Evolutionary conservation across 768 basidiomycete species (phyloP), one percentile per base, ranked within the genome.

Genomic region (Suillus fuscotomentosus): DNA sequence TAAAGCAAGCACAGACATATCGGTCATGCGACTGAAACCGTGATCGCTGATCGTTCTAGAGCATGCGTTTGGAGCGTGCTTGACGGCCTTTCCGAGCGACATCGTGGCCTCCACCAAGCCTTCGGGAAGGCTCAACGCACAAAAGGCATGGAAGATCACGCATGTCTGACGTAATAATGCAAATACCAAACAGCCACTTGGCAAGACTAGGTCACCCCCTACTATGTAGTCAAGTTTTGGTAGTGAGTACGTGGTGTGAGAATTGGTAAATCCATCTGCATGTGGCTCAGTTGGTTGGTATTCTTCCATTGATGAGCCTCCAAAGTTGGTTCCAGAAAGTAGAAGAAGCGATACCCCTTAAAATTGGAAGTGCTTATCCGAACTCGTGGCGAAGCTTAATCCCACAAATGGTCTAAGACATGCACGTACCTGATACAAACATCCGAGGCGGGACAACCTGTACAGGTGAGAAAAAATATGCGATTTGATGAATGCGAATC

Each of bases 51-150:
- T 70, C 62, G 66, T 63, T 60, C 72, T 64, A 59, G 53, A 48
- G 69, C 74, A 76, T 69, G 74, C 67, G 45, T 60, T 63, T 48
- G 66, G 45, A 66, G 75, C 74, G 62, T 76, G 74, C 68, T 61
- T 42, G 56, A 55, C 62, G 38, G 60, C 66, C 59, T 60, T 61
- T 34, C 31, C 15, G n/a, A 50, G 31, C 13, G 31, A 50, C 45
- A 61, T 61, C 48, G 54, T 61, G 60, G 45, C 24, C 60, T 61
- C 36, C 54, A 50, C 60, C 20, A 54, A 50, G 47, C 48, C 20
- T 36, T 61, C 53, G 53, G 53, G 34, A 59, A 61, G 14, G 24
- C 34, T 36, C 31, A 54, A 54, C 3, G 53, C 53, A 11, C 34
- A 13, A 42, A 59, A 41, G 41, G 57, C 57, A 59, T 59, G 57